Percentiles rank a stretch among this genome's conserved stretches.
Conservation (phyloP, 228 moss, liverwort and hornwort genomes). For the Sphagnum magellanicum region DNA sequence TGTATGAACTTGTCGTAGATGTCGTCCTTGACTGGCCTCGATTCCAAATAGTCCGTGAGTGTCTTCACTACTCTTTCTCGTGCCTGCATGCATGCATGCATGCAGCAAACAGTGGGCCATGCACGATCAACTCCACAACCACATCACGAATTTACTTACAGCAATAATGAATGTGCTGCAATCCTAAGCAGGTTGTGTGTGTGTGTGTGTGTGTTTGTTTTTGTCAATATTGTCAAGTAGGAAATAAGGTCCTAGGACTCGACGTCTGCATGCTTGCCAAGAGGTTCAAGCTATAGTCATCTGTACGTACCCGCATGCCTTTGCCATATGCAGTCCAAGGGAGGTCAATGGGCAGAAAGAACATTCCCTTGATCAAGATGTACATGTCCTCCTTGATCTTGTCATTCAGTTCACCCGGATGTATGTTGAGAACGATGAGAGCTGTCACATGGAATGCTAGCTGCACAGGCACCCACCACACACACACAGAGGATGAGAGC, state of each 20-base stretch:
- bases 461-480: slow-evolving; percentile 2
- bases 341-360: slow-evolving; percentile 46
- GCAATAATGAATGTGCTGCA: neutral
- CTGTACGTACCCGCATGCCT: slow-evolving; percentile 16
- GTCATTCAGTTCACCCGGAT: slow-evolving; percentile 33
- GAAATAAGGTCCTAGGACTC: neutral
- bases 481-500: slow-evolving; percentile 9
- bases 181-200: neutral
- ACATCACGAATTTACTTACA: neutral
- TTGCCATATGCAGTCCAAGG: slow-evolving; percentile 57
- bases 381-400: slow-evolving; percentile 38
- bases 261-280: neutral
- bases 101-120: too few species aligned
- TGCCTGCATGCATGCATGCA: slow-evolving; percentile 13
- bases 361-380: slow-evolving; percentile 52
- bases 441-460: slow-evolving; percentile 49
- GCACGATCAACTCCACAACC: too few species aligned
- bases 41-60: slow-evolving; percentile 17
- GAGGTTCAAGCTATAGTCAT: neutral
- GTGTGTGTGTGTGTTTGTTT: neutral
- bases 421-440: slow-evolving; percentile 32
- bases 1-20: slow-evolving; percentile 33
- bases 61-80: slow-evolving; percentile 37
- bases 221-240: too few species aligned
- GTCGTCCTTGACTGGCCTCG: slow-evolving; percentile 19